Conservation (phyloP, 768 basidiomycete species). For the Baorangia bicolor region DNA sequence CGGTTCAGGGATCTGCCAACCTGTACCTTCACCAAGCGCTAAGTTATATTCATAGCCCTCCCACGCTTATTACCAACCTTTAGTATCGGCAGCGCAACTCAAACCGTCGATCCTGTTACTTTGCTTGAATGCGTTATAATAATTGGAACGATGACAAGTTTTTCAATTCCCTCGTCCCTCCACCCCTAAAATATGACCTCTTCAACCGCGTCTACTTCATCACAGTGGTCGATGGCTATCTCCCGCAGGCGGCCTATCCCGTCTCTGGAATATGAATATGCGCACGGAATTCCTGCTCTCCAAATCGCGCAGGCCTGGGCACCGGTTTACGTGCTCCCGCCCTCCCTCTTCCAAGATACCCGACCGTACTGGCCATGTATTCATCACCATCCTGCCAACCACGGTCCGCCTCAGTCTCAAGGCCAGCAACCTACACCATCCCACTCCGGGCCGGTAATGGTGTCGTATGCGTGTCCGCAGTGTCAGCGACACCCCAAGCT, state of each 20-base stretch:
- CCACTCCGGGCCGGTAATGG: neutral
- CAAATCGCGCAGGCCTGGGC: neutral
- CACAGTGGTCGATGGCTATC: neutral
- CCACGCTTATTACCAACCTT: neutral
- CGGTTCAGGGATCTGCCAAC: neutral
- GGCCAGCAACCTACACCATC: neutral
- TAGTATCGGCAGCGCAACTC: neutral
- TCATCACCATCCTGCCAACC: neutral
- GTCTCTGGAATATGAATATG: too few species aligned
- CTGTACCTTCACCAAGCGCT: neutral
- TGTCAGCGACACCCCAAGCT: constrained; percentile 13
- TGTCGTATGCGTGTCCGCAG: constrained; percentile 16
- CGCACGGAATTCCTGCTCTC: too few species aligned
- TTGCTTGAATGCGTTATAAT: too few species aligned
- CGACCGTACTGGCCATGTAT: neutral
- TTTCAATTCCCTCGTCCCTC: neutral
- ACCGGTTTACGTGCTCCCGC: neutral
- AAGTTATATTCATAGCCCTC: neutral
- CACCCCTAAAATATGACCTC: constrained; percentile 2
- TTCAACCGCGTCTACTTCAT: neutral
- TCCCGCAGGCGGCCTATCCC: neutral
- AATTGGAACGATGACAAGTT: too few species aligned
- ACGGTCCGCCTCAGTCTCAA: neutral
- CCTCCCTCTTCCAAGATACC: neutral
- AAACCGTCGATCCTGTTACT: neutral